Percentiles rank a stretch among this genome's conserved stretches.
Conservation (phyloP, 495 filamentous ascomycete species). For the Daldinia concentrica region DNA sequence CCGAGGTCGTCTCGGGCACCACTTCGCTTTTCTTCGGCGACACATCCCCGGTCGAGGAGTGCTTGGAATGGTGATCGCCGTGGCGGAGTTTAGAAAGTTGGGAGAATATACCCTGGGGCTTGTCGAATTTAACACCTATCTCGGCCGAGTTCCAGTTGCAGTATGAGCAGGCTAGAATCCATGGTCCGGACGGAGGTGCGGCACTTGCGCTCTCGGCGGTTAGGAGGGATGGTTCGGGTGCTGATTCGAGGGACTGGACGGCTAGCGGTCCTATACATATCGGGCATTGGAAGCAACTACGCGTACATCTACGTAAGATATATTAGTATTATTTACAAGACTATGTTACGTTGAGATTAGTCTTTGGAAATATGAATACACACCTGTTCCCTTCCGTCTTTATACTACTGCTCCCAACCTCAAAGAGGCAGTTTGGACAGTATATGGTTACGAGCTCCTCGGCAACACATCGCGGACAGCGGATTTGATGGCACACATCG, state of each 20-base stretch:
- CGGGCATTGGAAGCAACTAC: slow-evolving; percentile 95
- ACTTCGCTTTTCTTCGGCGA: slow-evolving; percentile 32
- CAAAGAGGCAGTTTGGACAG: slow-evolving; percentile 95
- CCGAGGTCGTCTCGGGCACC: slow-evolving; percentile 45
- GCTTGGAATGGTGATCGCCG: slow-evolving; percentile 59
- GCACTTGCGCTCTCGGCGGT: slow-evolving; percentile 48
- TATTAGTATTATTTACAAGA: slow-evolving; percentile 1
- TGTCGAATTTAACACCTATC: slow-evolving; percentile 89
- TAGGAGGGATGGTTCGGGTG: slow-evolving; percentile 55
- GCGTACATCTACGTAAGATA: slow-evolving; percentile 73
- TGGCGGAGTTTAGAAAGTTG: slow-evolving; percentile 74
- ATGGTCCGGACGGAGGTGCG: slow-evolving; percentile 64
- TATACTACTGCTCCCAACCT: slow-evolving; percentile 88
- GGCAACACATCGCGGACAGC: slow-evolving; percentile 87
- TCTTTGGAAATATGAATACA: slow-evolving; percentile 45
- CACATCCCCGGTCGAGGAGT: slow-evolving; percentile 38
- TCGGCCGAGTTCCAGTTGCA: slow-evolving; percentile 92
- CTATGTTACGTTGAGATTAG: background rate
- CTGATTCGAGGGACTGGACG: slow-evolving; percentile 71
- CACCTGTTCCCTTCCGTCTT: slow-evolving; percentile 94
- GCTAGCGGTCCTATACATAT: slow-evolving; percentile 82
- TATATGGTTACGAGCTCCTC: slow-evolving; percentile 95
- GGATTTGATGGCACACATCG: slow-evolving; percentile 94
- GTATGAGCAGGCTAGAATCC: slow-evolving; percentile 83
- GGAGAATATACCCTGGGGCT: slow-evolving; percentile 81